Base-by-base conservation (phyloP, 208 protist genomes). In the Trypanosoma conorhini region DNA sequence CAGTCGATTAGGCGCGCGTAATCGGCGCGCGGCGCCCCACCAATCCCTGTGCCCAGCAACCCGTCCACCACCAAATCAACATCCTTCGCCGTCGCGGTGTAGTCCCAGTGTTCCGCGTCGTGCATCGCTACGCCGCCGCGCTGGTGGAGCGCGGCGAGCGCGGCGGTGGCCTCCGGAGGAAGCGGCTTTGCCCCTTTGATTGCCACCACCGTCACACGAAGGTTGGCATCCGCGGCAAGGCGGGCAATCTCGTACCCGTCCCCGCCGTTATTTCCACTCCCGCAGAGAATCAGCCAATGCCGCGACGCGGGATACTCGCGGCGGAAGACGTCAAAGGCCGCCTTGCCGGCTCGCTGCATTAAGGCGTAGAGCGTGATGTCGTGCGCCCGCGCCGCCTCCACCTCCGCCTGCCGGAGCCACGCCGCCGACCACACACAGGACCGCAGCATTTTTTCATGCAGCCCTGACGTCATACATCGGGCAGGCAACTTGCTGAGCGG, bases 221-320 rank as follows among this genome's bases (percentile, higher is more conserved):
- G 71, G 22, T 77, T 79, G 0, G 40, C 72, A n/a, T 52, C 50
- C 3, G 74, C 72, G 46, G 86, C 85, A 59, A 82, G 81, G 0
- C 80, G 79, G 0, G 91, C 91, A 33, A 96, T 81, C 33, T 89
- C 86, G 80, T 88, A 93, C 17, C 86, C 91, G 75, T 96, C 91
- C 10, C 91, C 91, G 19, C 91, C 91, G 67, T 96, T 96, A 76
- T 96, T 96, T 42, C 91, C 91, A 1, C 83, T 63, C n/a, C 91
- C 91, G 42, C 89, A 84, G 0, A 96, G 60, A 35, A 96, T 85
- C 0, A 93, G 62, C 82, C 86, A 96, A 55, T 91, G 80, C 44
- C 35, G 46, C 58, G 82, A 42, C 13, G 65, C 8, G 24, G 65
- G 67, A 81, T 88, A 92, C 15, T 77, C 67, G 24, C 17, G n/a